phyloP scores from a whole-genome alignment of 2,329 filamentous ascomycete genomes.

The Thelonectria rubi region DNA sequence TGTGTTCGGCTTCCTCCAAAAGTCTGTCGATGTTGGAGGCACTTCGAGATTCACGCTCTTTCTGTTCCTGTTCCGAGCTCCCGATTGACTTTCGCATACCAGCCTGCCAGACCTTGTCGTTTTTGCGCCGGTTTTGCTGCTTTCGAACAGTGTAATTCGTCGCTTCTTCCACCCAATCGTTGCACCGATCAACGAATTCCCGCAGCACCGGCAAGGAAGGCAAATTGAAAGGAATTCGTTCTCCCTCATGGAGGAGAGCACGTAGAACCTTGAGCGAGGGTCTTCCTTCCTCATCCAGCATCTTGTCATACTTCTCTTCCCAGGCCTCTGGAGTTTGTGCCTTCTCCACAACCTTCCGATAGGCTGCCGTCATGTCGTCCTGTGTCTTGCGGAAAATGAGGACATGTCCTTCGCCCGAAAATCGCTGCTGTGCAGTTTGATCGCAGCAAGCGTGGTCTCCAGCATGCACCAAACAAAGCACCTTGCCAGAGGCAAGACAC shows the following conservation, averaged over 20 bases:
- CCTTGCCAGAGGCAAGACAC: slow-evolving; percentile 82
- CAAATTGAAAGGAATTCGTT: slow-evolving; percentile 92
- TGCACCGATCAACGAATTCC: slow-evolving; percentile 93
- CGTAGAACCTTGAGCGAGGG: slow-evolving; percentile 89
- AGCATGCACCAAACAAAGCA: slow-evolving; percentile 84
- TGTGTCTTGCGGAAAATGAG: slow-evolving; percentile 81
- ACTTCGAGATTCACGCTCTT: slow-evolving; percentile 86
- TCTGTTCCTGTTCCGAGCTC: slow-evolving; percentile 68
- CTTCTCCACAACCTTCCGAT: slow-evolving; percentile 85
- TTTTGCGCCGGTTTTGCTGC: slow-evolving; percentile 96
- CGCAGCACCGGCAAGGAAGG: slow-evolving; percentile 82
- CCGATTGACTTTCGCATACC: slow-evolving; percentile 75
- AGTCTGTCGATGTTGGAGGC: slow-evolving; percentile 89
- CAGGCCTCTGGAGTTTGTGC: slow-evolving; percentile 86
- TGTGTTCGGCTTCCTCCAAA: slow-evolving; percentile 81
- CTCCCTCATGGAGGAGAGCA: slow-evolving; percentile 87
- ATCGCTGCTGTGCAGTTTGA: slow-evolving; percentile 70
- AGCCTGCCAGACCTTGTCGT: slow-evolving; percentile 85
- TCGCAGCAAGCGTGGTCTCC: slow-evolving; percentile 85
- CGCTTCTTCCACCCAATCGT: slow-evolving; percentile 97
- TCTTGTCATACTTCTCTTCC: slow-evolving; percentile 87
- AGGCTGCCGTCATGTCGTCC: slow-evolving; percentile 71
- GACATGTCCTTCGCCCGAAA: slow-evolving; percentile 73
- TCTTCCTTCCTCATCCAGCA: slow-evolving; percentile 83
- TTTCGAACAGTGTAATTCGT: slow-evolving; percentile 96